Evolutionary conservation across 257 asterid genomes (phyloP), one percentile per base, ranked within the genome.

Genomic region (Jaltomata sinuosa): DNA sequence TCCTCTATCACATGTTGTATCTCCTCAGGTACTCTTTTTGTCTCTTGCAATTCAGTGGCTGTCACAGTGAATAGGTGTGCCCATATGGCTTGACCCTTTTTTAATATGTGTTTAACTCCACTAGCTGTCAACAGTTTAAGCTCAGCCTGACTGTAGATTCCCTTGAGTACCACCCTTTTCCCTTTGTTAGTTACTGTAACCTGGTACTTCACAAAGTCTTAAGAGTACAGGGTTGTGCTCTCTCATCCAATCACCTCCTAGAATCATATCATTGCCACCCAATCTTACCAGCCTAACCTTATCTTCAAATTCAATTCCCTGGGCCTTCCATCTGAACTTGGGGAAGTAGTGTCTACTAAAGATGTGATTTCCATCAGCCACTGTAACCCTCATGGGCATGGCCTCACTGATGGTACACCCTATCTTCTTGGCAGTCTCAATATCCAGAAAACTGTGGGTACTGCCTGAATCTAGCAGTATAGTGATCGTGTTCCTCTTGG

Each of bases 101-200:
- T 38, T 0, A 38, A 5, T 5, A 38, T 4, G 1, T 38, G 59
- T 8, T 16, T 16, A 1, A 52, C 22, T 16, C 8, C 9, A 16
- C 0, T 4, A 0, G n/a, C 3, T 16, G n/a, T 4, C 57, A 52
- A 16, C 2, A 0, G 5, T 7, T 4, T 52, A 1, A 52, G n/a
- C 1, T 16, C n/a, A 2, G 0, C 8, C 3, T 50, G 55, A 6
- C 2, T 4, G 19, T 50, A 4, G 3, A 50, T 50, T 3, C 21
- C 55, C 55, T 50, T 50, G 7, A 50, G 6, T 4, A 14, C 55
- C 2, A 50, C 22, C n/a, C 4, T 1, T 16, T 52, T 4, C n/a
- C 57, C 57, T 16, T 52, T 52, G 7, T 52, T 3, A 1, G 22
- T 52, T 8, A 52, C 57, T 0, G 4, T 0, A 6, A 52, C 3